A percentile compares a stretch with the other conserved stretches of the same genome.
These are phyloP conservation scores for Cardamine resedifolia DNA, from an alignment of 345 rosid genomes.

Conservation along the genomic window DNA sequence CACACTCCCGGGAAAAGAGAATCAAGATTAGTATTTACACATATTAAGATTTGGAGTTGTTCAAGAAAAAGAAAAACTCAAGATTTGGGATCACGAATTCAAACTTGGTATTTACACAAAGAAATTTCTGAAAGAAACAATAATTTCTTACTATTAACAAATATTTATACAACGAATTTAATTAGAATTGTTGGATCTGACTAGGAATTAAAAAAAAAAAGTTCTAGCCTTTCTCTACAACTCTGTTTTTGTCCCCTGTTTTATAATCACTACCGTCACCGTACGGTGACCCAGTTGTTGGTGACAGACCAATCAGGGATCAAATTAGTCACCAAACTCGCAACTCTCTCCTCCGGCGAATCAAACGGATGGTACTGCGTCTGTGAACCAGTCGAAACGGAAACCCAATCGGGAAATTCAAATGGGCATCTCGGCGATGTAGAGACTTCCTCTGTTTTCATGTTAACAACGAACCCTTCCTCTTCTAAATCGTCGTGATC, in stretches of 20 bases:
- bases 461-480: not conserved
- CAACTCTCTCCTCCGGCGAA: conserved; percentile 36
- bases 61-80: not conserved
- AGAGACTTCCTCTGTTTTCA: conserved; percentile 25
- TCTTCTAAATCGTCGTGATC: conserved; percentile 14
- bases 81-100: not conserved
- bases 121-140: not conserved
- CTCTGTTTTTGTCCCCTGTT: conserved; percentile 29
- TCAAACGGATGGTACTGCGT: conserved; percentile 2
- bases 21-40: not conserved
- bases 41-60: not conserved
- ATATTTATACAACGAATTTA: conserved; percentile 12
- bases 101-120: conserved; percentile 1
- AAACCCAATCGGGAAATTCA: conserved; percentile 47
- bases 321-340: conserved; percentile 25
- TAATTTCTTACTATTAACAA: not conserved
- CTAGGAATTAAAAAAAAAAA: conserved; percentile 12
- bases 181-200: conserved; percentile 31
- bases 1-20: not conserved
- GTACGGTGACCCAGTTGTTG: conserved; percentile 42
- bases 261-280: conserved; percentile 28
- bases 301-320: conserved; percentile 46
- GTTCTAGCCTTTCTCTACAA: conserved; percentile 15
- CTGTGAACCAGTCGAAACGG: conserved; percentile 28
- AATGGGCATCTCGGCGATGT: conserved; percentile 56